phyloP scores from a whole-genome alignment of 345 rosid species.

The Corymbia maculata region DNA sequence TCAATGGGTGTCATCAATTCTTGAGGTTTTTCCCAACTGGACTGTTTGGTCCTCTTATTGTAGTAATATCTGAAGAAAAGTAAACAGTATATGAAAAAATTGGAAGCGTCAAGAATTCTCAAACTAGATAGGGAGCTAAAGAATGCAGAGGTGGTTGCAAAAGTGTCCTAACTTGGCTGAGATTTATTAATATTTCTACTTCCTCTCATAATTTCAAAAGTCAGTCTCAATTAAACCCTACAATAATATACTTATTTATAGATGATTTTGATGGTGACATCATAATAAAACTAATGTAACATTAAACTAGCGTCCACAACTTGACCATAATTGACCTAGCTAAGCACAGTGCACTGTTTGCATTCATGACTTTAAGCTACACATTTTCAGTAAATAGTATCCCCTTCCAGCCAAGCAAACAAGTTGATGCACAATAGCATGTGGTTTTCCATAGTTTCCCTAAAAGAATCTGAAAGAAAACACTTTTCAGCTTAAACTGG shows the following conservation, averaged over 20 bases:
- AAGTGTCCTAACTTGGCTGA: not conserved
- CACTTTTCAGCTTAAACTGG: not conserved
- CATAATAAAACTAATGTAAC: not conserved
- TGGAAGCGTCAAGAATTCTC: not conserved
- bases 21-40: constrained; percentile 96
- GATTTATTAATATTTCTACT: not conserved
- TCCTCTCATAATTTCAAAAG: not conserved
- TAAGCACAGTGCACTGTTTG: not conserved
- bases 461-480: not conserved
- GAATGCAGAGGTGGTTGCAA: not conserved
- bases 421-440: not conserved
- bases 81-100: not conserved
- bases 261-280: not conserved
- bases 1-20: constrained; percentile 96
- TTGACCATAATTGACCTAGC: not conserved
- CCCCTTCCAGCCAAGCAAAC: not conserved
- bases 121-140: not conserved
- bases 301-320: not conserved
- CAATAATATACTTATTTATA: not conserved
- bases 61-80: constrained; percentile 71
- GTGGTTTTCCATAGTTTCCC: not conserved
- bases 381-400: not conserved
- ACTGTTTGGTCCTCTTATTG: constrained; percentile 87
- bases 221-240: not conserved
- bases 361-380: not conserved